A percentile compares a stretch with the other conserved stretches of the same genome.
These are phyloP conservation scores for Hyparrhenia diplandra DNA, from an alignment of 176 grass and related monocot genomes.

Conservation along the genomic window DNA sequence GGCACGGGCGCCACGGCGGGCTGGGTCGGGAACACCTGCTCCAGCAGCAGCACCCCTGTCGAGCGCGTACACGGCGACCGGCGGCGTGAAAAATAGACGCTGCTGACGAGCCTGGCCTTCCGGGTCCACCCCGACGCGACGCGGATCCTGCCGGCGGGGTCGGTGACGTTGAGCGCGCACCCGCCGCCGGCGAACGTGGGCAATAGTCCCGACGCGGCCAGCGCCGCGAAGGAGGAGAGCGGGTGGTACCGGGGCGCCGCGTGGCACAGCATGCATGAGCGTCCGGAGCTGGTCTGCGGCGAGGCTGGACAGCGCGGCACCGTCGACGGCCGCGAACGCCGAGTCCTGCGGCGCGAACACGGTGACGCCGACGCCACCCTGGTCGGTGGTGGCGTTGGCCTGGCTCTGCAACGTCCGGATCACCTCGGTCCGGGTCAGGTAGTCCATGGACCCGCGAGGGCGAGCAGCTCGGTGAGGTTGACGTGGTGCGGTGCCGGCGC, in stretches of 20 bases:
- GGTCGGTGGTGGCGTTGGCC: conserved; percentile 36
- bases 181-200: conserved; percentile 27
- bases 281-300: conserved; percentile 35
- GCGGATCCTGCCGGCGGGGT: conserved; percentile 27
- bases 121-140: conserved; percentile 22
- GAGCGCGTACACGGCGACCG: conserved; percentile 44
- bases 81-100: conserved; percentile 38
- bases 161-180: conserved; percentile 44
- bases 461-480: conserved; percentile 48
- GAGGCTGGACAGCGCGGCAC: conserved; percentile 31
- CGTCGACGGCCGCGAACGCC: conserved; percentile 36
- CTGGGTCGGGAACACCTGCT: conserved; percentile 40
- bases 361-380: conserved; percentile 29
- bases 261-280: conserved; percentile 53
- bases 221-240: conserved; percentile 43
- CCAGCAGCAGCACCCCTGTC: conserved; percentile 35
- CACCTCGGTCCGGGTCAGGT: conserved; percentile 42
- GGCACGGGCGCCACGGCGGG: conserved; percentile 31
- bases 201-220: conserved; percentile 27
- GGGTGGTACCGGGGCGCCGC: conserved; percentile 30
- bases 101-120: conserved; percentile 40
- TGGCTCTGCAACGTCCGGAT: conserved; percentile 46
- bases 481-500: conserved; percentile 46
- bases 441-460: conserved; percentile 39
- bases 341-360: conserved; percentile 43